Percentiles rank a stretch among this genome's conserved stretches.
These are phyloP conservation scores for Cytospora leucostoma DNA, from an alignment of 2,329 filamentous ascomycete genomes.

Conservation along the genomic window DNA sequence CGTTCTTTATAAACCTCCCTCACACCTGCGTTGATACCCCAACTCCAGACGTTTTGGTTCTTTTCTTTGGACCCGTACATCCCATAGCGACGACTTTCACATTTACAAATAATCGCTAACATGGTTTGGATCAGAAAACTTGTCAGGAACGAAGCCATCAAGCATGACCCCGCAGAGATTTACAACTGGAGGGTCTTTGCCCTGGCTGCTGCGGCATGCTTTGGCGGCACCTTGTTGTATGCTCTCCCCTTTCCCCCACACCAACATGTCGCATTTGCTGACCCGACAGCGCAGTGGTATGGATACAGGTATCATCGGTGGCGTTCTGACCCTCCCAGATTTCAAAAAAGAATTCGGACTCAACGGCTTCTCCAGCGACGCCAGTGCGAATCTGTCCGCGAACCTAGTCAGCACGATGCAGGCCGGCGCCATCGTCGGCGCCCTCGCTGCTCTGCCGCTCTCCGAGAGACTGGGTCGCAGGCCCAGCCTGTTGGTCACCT, in stretches of 20 bases:
- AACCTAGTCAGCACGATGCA: conserved; percentile 65
- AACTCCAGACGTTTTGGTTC: not conserved
- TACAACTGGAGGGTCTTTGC: conserved; percentile 71
- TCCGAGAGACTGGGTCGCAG: conserved; percentile 58
- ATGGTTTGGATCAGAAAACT: conserved; percentile 38
- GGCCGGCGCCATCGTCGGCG: conserved; percentile 44
- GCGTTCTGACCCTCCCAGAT: conserved; percentile 22
- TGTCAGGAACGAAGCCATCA: conserved; percentile 63
- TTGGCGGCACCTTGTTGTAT: conserved; percentile 31
- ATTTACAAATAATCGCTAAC: not conserved
- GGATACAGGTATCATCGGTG: conserved; percentile 25
- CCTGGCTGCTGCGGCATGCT: conserved; percentile 58
- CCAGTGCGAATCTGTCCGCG: conserved; percentile 57
- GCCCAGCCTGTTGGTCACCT: conserved; percentile 53
- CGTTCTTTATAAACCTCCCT: not conserved
- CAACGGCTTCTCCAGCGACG: conserved; percentile 41
- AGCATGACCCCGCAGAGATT: conserved; percentile 64
- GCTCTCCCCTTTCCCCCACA: not conserved
- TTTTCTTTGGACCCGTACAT: not conserved
- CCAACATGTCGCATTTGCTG: not conserved
- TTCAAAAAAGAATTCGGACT: conserved; percentile 50
- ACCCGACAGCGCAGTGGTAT: not conserved
- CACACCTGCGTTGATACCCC: not conserved
- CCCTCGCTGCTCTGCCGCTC: conserved; percentile 50
- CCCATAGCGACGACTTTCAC: not conserved